Percentiles rank a stretch among this genome's conserved stretches.
phyloP scores from a whole-genome alignment of 768 basidiomycete genomes.

The Tricholoma sp. region DNA sequence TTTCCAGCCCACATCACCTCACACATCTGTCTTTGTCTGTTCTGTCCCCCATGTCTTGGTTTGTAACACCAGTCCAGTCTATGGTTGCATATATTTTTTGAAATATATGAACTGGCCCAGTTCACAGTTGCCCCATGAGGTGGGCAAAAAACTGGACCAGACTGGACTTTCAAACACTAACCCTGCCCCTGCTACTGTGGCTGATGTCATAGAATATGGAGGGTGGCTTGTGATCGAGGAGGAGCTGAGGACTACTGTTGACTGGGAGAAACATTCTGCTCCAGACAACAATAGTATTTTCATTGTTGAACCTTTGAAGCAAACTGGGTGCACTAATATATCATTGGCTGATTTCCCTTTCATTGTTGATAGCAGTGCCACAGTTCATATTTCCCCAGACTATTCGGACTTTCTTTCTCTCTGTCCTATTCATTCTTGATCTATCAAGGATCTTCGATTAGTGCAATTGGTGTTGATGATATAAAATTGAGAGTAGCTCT shows the following conservation, averaged over 20 bases:
- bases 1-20: too few species aligned
- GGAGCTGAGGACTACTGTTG: background rate
- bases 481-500: slow-evolving; percentile 14
- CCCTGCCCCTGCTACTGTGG: background rate
- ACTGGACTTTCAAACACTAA: too few species aligned
- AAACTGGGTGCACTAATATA: background rate
- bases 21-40: too few species aligned
- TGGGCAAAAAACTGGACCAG: too few species aligned
- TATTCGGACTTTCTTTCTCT: slow-evolving; percentile 20
- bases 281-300: too few species aligned
- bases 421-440: slow-evolving; percentile 13
- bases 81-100: too few species aligned
- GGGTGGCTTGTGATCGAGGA: slow-evolving; percentile 5
- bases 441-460: slow-evolving; percentile 18
- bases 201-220: slow-evolving; percentile 6
- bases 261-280: background rate
- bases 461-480: slow-evolving; percentile 19
- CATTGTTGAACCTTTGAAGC: background rate
- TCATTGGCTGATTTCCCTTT: slow-evolving; percentile 11
- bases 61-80: too few species aligned
- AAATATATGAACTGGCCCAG: too few species aligned
- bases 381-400: slow-evolving; percentile 17
- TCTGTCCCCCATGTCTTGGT: too few species aligned
- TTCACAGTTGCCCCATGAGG: too few species aligned
- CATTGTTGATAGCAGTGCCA: slow-evolving; percentile 13